Evolutionary conservation across 495 filamentous ascomycete species (phyloP).

Genomic region (Aspergillus haitiensis): DNA sequence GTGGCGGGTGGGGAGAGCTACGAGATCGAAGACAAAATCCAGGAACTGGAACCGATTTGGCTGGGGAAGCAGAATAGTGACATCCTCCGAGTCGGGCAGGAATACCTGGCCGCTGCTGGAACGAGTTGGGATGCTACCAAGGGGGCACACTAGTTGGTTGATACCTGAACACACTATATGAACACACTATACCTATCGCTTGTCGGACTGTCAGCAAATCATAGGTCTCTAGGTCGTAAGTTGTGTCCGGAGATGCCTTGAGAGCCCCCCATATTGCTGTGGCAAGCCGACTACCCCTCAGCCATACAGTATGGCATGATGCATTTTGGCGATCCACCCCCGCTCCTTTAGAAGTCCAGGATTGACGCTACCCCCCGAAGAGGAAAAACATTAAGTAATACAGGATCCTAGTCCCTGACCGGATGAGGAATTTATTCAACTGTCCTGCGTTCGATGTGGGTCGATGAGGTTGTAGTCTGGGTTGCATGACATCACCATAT

Average conservation of each 20-base stretch:
- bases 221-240: too few species aligned
- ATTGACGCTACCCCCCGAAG: too few species aligned
- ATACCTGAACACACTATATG: too few species aligned
- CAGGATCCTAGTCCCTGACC: neutral
- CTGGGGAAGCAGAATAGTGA: conserved; percentile 34
- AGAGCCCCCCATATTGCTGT: too few species aligned
- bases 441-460: too few species aligned
- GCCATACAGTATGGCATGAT: too few species aligned
- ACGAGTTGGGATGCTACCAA: neutral
- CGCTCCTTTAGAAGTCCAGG: neutral
- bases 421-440: neutral
- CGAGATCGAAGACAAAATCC: conserved; percentile 39
- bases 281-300: too few species aligned
- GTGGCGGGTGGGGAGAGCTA: conserved; percentile 36
- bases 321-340: neutral
- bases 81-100: conserved; percentile 22
- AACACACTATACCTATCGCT: too few species aligned
- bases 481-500: neutral
- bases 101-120: neutral
- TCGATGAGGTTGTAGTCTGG: neutral
- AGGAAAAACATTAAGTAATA: too few species aligned
- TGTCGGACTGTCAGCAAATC: too few species aligned
- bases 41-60: conserved; percentile 34
- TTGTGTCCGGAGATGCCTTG: too few species aligned
- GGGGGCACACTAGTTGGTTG: neutral